Evolutionary conservation across 176 grass and related monocot genomes (phyloP).

Genomic region (Triticum turgidum): DNA sequence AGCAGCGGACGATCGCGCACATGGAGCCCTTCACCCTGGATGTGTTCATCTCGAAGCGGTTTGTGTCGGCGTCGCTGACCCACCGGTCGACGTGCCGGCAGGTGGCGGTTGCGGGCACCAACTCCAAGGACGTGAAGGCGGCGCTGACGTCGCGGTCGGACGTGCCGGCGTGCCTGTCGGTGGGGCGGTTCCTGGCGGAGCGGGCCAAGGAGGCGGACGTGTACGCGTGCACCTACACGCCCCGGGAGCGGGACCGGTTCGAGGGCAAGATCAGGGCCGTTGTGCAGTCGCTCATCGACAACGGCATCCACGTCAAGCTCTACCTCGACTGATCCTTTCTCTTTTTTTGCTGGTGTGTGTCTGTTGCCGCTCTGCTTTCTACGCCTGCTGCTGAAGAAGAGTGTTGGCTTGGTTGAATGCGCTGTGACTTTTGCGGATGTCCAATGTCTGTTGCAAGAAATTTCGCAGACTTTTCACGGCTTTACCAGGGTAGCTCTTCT

Average conservation of each 20-base stretch:
- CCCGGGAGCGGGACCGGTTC: conserved; percentile 74
- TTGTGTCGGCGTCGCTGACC: conserved; percentile 81
- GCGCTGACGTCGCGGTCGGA: conserved; percentile 66
- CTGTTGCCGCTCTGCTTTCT: background rate
- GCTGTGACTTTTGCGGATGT: background rate
- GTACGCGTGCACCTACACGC: conserved; percentile 79
- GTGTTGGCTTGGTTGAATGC: background rate
- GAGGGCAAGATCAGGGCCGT: conserved; percentile 87
- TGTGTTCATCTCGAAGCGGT: conserved; percentile 87
- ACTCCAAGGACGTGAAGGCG: conserved; percentile 85
- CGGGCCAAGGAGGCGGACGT: conserved; percentile 85
- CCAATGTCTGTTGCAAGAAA: background rate
- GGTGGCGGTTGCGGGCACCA: conserved; percentile 77
- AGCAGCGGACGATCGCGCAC: conserved; percentile 78
- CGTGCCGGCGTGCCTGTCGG: conserved; percentile 75
- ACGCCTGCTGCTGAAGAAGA: conserved; percentile 13
- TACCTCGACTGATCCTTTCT: conserved; percentile 63
- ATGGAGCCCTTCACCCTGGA: conserved; percentile 95
- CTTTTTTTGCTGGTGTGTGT: background rate
- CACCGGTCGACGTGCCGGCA: conserved; percentile 91
- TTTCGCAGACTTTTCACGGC: background rate
- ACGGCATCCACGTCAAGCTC: conserved; percentile 84
- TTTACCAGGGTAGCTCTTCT: background rate
- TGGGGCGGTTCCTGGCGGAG: conserved; percentile 77
- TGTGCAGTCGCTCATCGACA: conserved; percentile 85